Evolutionary conservation across 208 protist genomes (phyloP), one percentile per base, ranked within the genome.

Genomic region (Paratrypanosoma confusum): DNA sequence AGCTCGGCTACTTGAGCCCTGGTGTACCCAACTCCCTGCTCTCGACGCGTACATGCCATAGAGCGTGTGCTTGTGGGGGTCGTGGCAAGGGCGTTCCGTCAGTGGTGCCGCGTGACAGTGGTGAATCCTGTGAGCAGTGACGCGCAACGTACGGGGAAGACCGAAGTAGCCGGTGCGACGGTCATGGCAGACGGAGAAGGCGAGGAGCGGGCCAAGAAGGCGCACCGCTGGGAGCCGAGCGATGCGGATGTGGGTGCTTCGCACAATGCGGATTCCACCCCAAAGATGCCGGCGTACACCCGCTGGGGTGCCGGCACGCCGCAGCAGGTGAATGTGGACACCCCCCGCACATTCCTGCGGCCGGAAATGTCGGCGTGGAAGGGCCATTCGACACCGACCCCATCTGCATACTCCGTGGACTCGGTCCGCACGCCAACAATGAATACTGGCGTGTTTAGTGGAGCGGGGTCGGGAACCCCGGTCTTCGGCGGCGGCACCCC

Each of bases 271-370:
- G n/a, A n/a, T n/a, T n/a, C n/a, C n/a, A n/a, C n/a, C n/a, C n/a
- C n/a, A n/a, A n/a, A n/a, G n/a, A 16, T 57, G 34, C 67, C 81
- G 1, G 60, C 51, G 21, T 51, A 60, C 6, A 79, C 81, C 3
- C 73, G 77, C 22, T 87, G 81, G 75, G 63, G 77, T 18, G 66
- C 57, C n/a, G 65, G 69, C 3, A 91, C 81, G 6, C 81, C 81
- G 45, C 73, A 71, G 14, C 81, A 87, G 62, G 70, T 68, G 38
- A 71, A 77, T 7, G 50, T 43, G 8, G 77, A 83, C 33, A 87
- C 81, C 0, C 77, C 77, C 24, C 70, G 72, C 25, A 57, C 58
- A 8, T 54, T 46, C 11, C 36, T 62, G 24, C 50, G 44, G 1
- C 45, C 51, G 7, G 66, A 85, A 52, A 23, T 50, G 14, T 73